Conservation (phyloP, 371 early-diverging fungal species). For the Mortierella sp. region DNA sequence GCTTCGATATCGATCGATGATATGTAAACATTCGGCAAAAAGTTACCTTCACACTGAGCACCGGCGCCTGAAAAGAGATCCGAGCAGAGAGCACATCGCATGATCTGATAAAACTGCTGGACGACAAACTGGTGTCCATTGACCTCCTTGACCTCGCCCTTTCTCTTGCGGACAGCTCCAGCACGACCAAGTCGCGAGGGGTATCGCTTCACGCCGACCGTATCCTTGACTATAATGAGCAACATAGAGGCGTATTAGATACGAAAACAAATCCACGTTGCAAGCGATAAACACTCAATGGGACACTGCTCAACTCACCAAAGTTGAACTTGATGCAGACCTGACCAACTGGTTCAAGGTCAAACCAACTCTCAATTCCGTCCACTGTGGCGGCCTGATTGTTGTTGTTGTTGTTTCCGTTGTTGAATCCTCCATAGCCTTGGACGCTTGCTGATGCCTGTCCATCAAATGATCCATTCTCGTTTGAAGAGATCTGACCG, state of each 20-base stretch:
- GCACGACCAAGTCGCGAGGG: slow-evolving; percentile 85
- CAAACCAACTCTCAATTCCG: slow-evolving; percentile 87
- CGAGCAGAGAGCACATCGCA: slow-evolving; percentile 94
- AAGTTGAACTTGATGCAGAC: slow-evolving; percentile 84
- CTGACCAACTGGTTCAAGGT: slow-evolving; percentile 94
- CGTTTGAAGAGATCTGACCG: slow-evolving; percentile 27
- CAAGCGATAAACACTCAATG: no score
- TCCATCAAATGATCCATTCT: slow-evolving; percentile 33
- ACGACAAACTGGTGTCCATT: slow-evolving; percentile 92
- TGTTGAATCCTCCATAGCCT: slow-evolving; percentile 31
- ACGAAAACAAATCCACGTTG: slow-evolving; percentile 3
- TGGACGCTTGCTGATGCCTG: slow-evolving; percentile 10
- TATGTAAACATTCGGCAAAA: not conserved
- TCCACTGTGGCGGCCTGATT: slow-evolving; percentile 41
- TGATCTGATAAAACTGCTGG: slow-evolving; percentile 88
- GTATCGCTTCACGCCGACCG: slow-evolving; percentile 66
- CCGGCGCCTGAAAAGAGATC: slow-evolving; percentile 90
- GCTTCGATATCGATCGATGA: not conserved
- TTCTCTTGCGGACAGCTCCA: slow-evolving; percentile 89
- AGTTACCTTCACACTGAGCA: slow-evolving; percentile 93
- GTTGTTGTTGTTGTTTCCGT: slow-evolving; percentile 25
- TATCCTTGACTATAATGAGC: slow-evolving; percentile 60
- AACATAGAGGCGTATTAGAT: not conserved
- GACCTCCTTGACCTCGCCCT: slow-evolving; percentile 78
- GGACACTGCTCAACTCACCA: slow-evolving; percentile 61